Evolutionary conservation across 164 flowering plant species (phyloP).

Genomic region (Taxillus chinensis): DNA sequence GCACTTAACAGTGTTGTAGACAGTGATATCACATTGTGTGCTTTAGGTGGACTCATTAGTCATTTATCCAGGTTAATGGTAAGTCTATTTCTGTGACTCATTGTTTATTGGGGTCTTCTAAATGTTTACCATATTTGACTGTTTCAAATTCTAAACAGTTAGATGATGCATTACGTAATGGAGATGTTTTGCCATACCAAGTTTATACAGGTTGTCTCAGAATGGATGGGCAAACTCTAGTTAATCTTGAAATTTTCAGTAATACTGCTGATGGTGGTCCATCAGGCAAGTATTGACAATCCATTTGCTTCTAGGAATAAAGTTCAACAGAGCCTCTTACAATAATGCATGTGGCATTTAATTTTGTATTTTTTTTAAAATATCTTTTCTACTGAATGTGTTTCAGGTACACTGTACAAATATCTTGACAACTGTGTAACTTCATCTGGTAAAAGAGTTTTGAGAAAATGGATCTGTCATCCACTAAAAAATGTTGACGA

Average conservation of each 20-base stretch:
- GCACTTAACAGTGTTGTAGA: constrained; percentile 37
- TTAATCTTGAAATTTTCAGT: constrained; percentile 81
- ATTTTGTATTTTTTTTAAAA: background rate
- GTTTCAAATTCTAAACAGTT: constrained; percentile 31
- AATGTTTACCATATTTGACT: constrained; percentile 5
- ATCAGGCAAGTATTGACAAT: constrained; percentile 43
- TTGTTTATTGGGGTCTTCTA: background rate
- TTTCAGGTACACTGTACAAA: constrained; percentile 73
- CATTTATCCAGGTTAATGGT: constrained; percentile 85
- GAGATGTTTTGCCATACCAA: constrained; percentile 67
- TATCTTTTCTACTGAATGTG: background rate
- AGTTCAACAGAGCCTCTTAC: background rate
- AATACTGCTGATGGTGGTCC: constrained; percentile 82
- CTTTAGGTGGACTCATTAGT: constrained; percentile 71
- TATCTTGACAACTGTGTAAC: constrained; percentile 81
- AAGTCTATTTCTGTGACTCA: constrained; percentile 11
- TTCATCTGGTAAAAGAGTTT: constrained; percentile 76
- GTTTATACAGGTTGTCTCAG: constrained; percentile 70
- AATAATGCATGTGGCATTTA: constrained; percentile 1
- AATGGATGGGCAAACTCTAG: constrained; percentile 92
- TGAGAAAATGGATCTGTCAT: constrained; percentile 90
- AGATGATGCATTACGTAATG: constrained; percentile 66
- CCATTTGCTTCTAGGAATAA: constrained; percentile 2
- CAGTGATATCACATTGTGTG: constrained; percentile 43
- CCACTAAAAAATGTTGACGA: constrained; percentile 62